Evolutionary conservation across 768 basidiomycete species (phyloP).

Genomic region (Mycena indigotica): DNA sequence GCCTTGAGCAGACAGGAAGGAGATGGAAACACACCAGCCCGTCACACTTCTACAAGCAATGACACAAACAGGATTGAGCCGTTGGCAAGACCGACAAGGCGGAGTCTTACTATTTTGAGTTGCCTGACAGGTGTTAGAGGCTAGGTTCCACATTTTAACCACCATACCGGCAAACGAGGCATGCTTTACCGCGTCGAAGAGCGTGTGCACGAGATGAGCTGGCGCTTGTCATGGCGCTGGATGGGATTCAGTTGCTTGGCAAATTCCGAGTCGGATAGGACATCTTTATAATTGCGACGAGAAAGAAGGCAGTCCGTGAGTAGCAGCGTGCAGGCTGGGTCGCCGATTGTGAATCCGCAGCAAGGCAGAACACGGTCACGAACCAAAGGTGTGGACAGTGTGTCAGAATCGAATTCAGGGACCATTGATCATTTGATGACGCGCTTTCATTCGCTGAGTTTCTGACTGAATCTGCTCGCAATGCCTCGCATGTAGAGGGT

Average conservation of each 20-base stretch:
- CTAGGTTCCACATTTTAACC: background rate
- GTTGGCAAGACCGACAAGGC: background rate
- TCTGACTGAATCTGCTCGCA: too few species aligned
- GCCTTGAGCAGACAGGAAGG: background rate
- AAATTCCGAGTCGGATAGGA: background rate
- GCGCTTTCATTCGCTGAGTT: too few species aligned
- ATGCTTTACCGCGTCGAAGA: background rate
- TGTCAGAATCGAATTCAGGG: too few species aligned
- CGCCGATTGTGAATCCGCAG: background rate
- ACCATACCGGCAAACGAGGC: background rate
- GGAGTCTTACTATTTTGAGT: background rate
- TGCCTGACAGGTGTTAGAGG: background rate
- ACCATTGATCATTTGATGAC: too few species aligned
- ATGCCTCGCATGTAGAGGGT: too few species aligned
- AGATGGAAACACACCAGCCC: background rate
- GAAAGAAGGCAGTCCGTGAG: background rate
- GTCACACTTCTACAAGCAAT: background rate
- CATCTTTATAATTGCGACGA: background rate
- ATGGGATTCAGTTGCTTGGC: too few species aligned
- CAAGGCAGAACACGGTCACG: background rate
- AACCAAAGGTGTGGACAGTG: too few species aligned
- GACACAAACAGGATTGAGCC: background rate
- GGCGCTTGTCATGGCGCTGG: background rate
- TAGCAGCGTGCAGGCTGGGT: background rate
- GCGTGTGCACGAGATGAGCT: background rate